These are phyloP conservation scores for Leishmania major DNA, from an alignment of 208 protist species.

Conservation along the genomic window DNA sequence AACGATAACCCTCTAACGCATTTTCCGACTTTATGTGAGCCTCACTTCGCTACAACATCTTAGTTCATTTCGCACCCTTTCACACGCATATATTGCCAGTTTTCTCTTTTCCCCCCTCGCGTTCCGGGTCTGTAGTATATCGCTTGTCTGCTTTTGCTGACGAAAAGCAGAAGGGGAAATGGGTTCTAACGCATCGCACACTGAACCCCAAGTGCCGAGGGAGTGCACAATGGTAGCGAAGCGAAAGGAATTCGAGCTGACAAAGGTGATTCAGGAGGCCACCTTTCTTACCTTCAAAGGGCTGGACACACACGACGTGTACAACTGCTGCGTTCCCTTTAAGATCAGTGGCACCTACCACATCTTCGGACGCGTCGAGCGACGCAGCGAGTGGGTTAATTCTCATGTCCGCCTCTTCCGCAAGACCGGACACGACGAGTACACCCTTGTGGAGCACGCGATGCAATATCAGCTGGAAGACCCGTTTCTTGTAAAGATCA, in stretches of 20 bases:
- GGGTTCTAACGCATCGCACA: slow-evolving; percentile 11
- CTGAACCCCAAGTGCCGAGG: slow-evolving; percentile 13
- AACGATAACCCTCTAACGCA: not conserved
- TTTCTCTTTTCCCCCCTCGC: not conserved
- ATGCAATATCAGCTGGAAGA: slow-evolving; percentile 56
- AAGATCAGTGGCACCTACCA: slow-evolving; percentile 47
- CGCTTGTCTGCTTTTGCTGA: not conserved
- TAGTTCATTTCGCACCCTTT: not conserved
- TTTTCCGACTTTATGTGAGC: not conserved
- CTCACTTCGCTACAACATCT: not conserved
- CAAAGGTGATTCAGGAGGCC: slow-evolving; percentile 42
- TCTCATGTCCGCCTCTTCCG: slow-evolving; percentile 52
- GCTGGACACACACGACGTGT: slow-evolving; percentile 54
- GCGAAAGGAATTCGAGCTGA: slow-evolving; percentile 46
- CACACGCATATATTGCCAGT: not conserved
- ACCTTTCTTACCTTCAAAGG: slow-evolving; percentile 52
- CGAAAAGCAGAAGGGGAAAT: slow-evolving; percentile 15
- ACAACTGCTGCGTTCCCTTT: slow-evolving; percentile 66
- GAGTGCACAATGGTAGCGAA: slow-evolving; percentile 48
- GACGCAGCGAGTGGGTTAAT: slow-evolving; percentile 54
- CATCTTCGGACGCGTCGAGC: slow-evolving; percentile 54
- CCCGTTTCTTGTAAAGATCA: slow-evolving; percentile 55
- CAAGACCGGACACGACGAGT: slow-evolving; percentile 55
- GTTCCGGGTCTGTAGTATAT: not conserved
- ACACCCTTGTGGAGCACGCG: slow-evolving; percentile 43